A percentile compares a stretch with the other conserved stretches of the same genome.
phyloP scores from a whole-genome alignment of 306 rosid genomes.

The Quercus parvula region DNA sequence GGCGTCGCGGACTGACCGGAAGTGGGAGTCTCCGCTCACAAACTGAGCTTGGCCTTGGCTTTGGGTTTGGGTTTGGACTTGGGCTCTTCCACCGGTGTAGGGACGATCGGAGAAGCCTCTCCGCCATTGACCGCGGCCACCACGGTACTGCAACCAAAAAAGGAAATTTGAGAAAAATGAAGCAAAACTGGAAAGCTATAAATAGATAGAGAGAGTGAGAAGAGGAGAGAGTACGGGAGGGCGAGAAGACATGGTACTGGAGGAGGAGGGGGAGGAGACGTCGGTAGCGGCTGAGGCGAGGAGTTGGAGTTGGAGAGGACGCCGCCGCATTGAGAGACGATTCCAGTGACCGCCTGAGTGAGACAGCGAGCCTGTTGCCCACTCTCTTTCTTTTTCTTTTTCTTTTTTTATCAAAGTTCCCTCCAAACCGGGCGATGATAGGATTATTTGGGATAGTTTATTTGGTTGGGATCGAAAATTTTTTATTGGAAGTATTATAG shows the following conservation, averaged over 20 bases:
- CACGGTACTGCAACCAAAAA: conserved; percentile 51
- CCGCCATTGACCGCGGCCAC: conserved; percentile 32
- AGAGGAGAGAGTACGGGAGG: conserved; percentile 33
- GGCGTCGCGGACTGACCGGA: conserved; percentile 52
- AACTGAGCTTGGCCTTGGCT: background rate
- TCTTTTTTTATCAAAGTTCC: too few species aligned
- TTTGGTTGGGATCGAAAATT: too few species aligned
- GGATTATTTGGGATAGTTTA: too few species aligned
- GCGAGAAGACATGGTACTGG: conserved; percentile 44
- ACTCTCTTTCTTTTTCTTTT: background rate
- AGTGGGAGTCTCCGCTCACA: conserved; percentile 56
- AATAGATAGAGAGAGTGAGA: background rate
- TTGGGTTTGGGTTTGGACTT: background rate
- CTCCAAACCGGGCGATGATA: too few species aligned
- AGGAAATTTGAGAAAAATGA: background rate
- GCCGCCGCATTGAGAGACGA: conserved; percentile 47
- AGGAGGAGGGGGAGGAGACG: conserved; percentile 1
- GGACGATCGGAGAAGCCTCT: conserved; percentile 54
- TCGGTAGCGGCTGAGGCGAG: conserved; percentile 36
- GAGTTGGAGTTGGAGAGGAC: conserved; percentile 36
- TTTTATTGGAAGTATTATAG: too few species aligned
- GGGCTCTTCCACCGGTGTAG: conserved; percentile 32
- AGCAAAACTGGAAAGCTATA: background rate
- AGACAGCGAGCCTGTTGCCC: background rate
- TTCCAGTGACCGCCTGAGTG: background rate